These are phyloP conservation scores for Anthracocystis panici-leucophaei DNA, from an alignment of 1,284 basidiomycete species.

Conservation along the genomic window DNA sequence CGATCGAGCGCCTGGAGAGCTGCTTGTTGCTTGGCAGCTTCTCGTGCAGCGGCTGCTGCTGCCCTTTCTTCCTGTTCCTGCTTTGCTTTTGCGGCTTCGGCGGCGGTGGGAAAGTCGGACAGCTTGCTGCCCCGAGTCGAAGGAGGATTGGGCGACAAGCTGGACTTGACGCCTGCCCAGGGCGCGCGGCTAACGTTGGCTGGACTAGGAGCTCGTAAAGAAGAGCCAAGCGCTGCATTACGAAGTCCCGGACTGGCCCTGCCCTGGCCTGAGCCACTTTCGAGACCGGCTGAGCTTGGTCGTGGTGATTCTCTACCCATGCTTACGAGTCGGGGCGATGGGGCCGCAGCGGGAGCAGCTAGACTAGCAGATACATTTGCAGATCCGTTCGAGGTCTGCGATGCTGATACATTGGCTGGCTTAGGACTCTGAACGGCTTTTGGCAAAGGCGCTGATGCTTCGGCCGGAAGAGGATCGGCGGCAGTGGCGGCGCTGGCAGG, in stretches of 20 bases:
- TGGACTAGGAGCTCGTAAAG: slow-evolving; percentile 37
- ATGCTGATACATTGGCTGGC: slow-evolving; percentile 19
- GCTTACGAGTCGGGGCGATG: slow-evolving; percentile 57
- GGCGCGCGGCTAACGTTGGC: slow-evolving; percentile 51
- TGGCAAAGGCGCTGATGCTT: slow-evolving; percentile 31
- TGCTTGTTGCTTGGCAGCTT: slow-evolving; percentile 54
- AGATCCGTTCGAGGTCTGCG: slow-evolving; percentile 7
- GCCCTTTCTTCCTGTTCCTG: slow-evolving; percentile 63
- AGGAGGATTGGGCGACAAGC: slow-evolving; percentile 25
- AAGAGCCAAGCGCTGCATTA: slow-evolving; percentile 51
- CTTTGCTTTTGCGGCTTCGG: slow-evolving; percentile 62
- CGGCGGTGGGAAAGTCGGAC: slow-evolving; percentile 67
- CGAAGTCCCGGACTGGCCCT: slow-evolving; percentile 53
- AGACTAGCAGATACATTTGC: not conserved
- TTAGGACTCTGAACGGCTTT: slow-evolving; percentile 33
- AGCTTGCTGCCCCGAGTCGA: slow-evolving; percentile 29
- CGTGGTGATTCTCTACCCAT: slow-evolving; percentile 48
- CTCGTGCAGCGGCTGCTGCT: slow-evolving; percentile 55
- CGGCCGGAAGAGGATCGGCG: slow-evolving; percentile 30
- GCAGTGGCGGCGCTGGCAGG: slow-evolving; percentile 3
- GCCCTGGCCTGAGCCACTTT: slow-evolving; percentile 33
- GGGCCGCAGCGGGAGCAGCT: slow-evolving; percentile 17
- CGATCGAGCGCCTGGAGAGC: slow-evolving; percentile 62
- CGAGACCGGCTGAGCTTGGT: slow-evolving; percentile 44
- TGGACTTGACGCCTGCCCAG: slow-evolving; percentile 55